Evolutionary conservation across 805 yeast species (phyloP).

Genomic region (Diddensiella caesifluorescens): DNA sequence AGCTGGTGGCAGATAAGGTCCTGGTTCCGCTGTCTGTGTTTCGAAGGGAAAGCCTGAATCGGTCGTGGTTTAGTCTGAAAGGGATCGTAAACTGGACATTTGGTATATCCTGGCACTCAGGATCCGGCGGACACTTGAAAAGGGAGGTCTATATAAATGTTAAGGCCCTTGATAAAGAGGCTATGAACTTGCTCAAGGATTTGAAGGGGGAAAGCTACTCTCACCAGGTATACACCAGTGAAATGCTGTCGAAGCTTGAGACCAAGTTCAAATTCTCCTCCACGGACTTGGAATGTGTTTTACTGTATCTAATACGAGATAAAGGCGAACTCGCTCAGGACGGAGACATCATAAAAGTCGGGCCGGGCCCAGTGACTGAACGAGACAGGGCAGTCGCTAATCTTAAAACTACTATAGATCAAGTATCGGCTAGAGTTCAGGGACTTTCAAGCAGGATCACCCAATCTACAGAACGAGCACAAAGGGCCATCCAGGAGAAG

Average conservation of each 20-base stretch:
- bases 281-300: slow-evolving; percentile 26
- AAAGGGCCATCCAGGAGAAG: slow-evolving; percentile 22
- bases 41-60: slow-evolving; percentile 6
- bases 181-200: slow-evolving; percentile 13
- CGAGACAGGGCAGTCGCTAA: slow-evolving; percentile 23
- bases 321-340: slow-evolving; percentile 16
- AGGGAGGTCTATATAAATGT: slow-evolving; percentile 26
- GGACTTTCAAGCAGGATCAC: slow-evolving; percentile 18
- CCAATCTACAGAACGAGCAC: slow-evolving; percentile 14
- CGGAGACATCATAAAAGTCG: slow-evolving; percentile 21
- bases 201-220: slow-evolving; percentile 10
- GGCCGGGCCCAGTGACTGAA: slow-evolving; percentile 13
- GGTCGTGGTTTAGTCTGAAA: slow-evolving; percentile 9
- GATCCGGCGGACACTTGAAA: slow-evolving; percentile 23
- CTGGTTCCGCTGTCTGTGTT: slow-evolving; percentile 27
- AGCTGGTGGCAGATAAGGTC: slow-evolving; percentile 24
- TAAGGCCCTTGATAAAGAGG: slow-evolving; percentile 15
- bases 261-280: slow-evolving; percentile 9
- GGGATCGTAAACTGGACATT: slow-evolving; percentile 19
- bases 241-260: slow-evolving; percentile 3
- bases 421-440: slow-evolving; percentile 22
- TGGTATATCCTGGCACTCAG: slow-evolving; percentile 24
- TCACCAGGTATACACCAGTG: slow-evolving; percentile 18
- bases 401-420: slow-evolving; percentile 18
- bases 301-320: slow-evolving; percentile 25